These are phyloP conservation scores for Hygrophoropsis aurantiaca DNA, from an alignment of 768 basidiomycete genomes.

Conservation along the genomic window DNA sequence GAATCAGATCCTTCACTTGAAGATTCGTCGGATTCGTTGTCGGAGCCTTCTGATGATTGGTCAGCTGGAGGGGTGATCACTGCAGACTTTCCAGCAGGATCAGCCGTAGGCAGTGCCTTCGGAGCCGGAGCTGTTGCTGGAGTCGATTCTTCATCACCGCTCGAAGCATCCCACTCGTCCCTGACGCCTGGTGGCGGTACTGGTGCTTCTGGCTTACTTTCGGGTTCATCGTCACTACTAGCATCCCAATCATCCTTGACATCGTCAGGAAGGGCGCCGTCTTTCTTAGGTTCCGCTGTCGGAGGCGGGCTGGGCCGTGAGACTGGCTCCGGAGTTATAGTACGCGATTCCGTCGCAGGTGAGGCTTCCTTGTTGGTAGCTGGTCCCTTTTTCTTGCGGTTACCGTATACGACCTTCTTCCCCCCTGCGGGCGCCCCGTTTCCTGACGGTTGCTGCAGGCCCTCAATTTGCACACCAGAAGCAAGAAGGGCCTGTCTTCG, in stretches of 20 bases:
- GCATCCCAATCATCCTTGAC: conserved; percentile 58
- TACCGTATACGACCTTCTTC: conserved; percentile 83
- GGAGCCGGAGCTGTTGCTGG: conserved; percentile 11
- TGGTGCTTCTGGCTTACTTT: conserved; percentile 16
- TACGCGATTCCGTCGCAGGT: conserved; percentile 53
- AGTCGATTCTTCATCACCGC: conserved; percentile 48
- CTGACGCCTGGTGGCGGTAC: conserved; percentile 35
- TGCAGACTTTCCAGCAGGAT: conserved; percentile 8
- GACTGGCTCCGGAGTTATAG: conserved; percentile 38
- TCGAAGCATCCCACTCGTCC: conserved; percentile 72
- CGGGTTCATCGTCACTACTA: conserved; percentile 40
- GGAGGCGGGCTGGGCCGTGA: conserved; percentile 22
- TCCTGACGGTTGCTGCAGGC: conserved; percentile 62
- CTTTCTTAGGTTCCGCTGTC: conserved; percentile 39
- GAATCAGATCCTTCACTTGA: conserved; percentile 51
- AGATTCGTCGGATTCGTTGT: conserved; percentile 29
- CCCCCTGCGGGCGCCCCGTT: conserved; percentile 36
- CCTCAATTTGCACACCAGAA: conserved; percentile 88
- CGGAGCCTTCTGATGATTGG: conserved; percentile 43
- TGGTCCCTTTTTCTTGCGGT: conserved; percentile 75
- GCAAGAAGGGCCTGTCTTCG: conserved; percentile 88
- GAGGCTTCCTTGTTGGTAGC: conserved; percentile 47
- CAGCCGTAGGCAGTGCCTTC: conserved; percentile 15
- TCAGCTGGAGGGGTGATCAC: conserved; percentile 25
- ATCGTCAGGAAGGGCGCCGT: conserved; percentile 19